Evolutionary conservation across 2,329 filamentous ascomycete genomes (phyloP), one percentile per base, ranked within the genome.

Genomic region (Fusarium sp.): DNA sequence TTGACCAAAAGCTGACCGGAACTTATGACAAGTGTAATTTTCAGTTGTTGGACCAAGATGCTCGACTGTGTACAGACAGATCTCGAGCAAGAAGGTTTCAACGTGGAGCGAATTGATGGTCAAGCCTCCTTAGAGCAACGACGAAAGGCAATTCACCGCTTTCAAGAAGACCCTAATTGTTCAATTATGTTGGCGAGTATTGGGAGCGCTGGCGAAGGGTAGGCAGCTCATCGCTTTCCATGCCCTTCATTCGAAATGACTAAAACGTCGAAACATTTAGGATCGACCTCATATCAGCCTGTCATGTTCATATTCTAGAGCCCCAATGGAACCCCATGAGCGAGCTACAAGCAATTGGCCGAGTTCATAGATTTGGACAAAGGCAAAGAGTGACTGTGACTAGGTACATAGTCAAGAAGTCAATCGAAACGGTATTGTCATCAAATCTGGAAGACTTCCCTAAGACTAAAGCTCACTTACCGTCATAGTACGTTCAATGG

Each of bases 241-340:
- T 20, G 3, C 18, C 3, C 18, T 20, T 20, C 18, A 2, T 3
- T 3, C 18, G 18, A 20, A 20, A 20, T 20, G 18, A 20, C 18
- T 20, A 20, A 20, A 20, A 20, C 18, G 18, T 3, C 18, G 18
- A 20, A 20, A 20, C 18, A 20, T 20, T 3, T 20, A 28, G 26
- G 13, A 20, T 71, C 70, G 72, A 78, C 36, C 69, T 79, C 15
- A 78, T 69, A 2, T 71, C 56, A 44, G 77, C 78, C 10, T 74
- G 69, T 18, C 62, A 68, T 22, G 74, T 77, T 2, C 77, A 79
- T 50, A 55, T 79, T 4, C 34, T 79, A 2, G 77, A 79, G 52
- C 78, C 77, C 1, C 74, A 78, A 14, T 80, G 77, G 77, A 79
- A 77, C 42, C 77, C 78, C 5, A 78, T 77, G 76, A 63, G 55